Evolutionary conservation across 306 rosid species (phyloP).

Genomic region (Acacia melanoxylon): DNA sequence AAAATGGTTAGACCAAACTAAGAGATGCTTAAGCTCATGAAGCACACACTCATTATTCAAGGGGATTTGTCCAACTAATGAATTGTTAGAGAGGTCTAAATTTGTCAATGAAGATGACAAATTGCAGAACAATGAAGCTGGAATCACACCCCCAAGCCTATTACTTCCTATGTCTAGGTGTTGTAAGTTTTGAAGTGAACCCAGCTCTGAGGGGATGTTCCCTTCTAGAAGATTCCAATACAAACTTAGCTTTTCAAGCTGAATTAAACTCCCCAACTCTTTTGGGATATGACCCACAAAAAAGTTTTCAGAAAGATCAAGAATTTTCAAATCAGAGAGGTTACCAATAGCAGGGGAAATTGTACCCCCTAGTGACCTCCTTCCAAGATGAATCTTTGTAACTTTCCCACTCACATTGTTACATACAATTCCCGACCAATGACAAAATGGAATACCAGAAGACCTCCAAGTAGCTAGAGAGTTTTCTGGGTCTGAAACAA

Average conservation of each 20-base stretch:
- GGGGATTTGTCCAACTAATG: slow-evolving; percentile 67
- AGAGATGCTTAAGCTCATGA: slow-evolving; percentile 54
- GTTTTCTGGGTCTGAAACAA: slow-evolving; percentile 69
- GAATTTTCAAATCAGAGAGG: slow-evolving; percentile 66
- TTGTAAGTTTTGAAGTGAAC: slow-evolving; percentile 57
- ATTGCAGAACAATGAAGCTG: slow-evolving; percentile 71
- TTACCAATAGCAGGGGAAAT: slow-evolving; percentile 73
- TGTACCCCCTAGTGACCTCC: slow-evolving; percentile 58
- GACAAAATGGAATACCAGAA: slow-evolving; percentile 49
- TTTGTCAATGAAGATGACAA: slow-evolving; percentile 57
- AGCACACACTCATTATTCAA: slow-evolving; percentile 54
- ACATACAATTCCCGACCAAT: slow-evolving; percentile 80
- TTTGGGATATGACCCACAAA: slow-evolving; percentile 71
- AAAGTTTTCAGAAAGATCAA: slow-evolving; percentile 76
- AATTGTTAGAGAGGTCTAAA: slow-evolving; percentile 79
- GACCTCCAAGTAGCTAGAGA: slow-evolving; percentile 61
- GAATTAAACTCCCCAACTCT: slow-evolving; percentile 61
- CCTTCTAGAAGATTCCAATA: slow-evolving; percentile 64
- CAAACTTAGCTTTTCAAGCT: slow-evolving; percentile 60
- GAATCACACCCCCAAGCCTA: slow-evolving; percentile 61
- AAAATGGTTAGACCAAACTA: slow-evolving; percentile 83
- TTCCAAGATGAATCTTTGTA: slow-evolving; percentile 73
- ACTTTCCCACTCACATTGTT: slow-evolving; percentile 53
- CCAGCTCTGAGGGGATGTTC: slow-evolving; percentile 58
- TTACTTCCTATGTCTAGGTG: slow-evolving; percentile 80